Conservation (phyloP, 768 basidiomycete genomes). For the Exidia glandulosa region DNA sequence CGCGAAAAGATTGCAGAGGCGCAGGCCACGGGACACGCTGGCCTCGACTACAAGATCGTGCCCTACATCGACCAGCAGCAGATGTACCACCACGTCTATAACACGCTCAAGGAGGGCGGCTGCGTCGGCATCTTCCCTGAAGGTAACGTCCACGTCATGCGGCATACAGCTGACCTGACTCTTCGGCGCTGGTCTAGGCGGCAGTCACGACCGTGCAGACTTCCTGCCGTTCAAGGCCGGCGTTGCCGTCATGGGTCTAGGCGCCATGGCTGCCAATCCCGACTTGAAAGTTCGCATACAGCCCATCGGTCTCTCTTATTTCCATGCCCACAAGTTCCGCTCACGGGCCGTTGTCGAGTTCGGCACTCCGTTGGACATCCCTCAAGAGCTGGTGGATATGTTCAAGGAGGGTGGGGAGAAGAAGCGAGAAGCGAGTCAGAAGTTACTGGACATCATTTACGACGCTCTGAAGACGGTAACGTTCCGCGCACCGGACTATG, state of each 20-base stretch:
- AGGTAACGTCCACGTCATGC: slow-evolving; percentile 40
- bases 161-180: background rate
- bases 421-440: slow-evolving; percentile 84
- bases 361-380: slow-evolving; percentile 84
- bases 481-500: slow-evolving; percentile 90
- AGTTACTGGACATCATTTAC: slow-evolving; percentile 83
- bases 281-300: slow-evolving; percentile 81
- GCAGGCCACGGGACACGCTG: slow-evolving; percentile 40
- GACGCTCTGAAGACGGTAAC: slow-evolving; percentile 94
- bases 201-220: slow-evolving; percentile 95
- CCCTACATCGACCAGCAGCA: slow-evolving; percentile 89
- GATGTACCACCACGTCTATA: slow-evolving; percentile 91
- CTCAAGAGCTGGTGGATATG: slow-evolving; percentile 75
- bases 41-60: slow-evolving; percentile 70
- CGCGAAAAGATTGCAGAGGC: slow-evolving; percentile 58
- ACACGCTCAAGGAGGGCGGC: slow-evolving; percentile 72
- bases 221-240: slow-evolving; percentile 95
- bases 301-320: slow-evolving; percentile 55
- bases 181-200: slow-evolving; percentile 42
- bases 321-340: slow-evolving; percentile 74
- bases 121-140: slow-evolving; percentile 97
- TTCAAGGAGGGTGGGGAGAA: slow-evolving; percentile 80
- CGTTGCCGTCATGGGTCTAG: slow-evolving; percentile 94
- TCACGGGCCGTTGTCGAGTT: slow-evolving; percentile 97
- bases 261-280: slow-evolving; percentile 90